These are phyloP conservation scores for Botrytis porri DNA, from an alignment of 2,329 filamentous ascomycete genomes.

Conservation along the genomic window DNA sequence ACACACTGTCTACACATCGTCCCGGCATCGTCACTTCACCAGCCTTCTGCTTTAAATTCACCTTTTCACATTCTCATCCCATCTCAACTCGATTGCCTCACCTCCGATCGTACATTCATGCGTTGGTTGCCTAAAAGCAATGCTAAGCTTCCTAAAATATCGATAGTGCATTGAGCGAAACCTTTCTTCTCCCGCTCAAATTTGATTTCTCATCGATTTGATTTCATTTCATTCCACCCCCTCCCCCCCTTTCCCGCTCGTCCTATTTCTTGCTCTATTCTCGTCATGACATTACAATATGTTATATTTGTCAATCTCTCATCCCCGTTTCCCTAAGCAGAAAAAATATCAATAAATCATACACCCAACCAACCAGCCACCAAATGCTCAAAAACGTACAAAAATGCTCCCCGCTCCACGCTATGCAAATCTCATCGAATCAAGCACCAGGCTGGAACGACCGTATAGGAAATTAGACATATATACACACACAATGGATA, in stretches of 20 bases:
- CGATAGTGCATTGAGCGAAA: neutral
- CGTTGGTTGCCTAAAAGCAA: neutral
- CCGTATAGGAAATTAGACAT: neutral
- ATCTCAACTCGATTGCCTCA: neutral
- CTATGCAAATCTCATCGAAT: slow-evolving; percentile 19
- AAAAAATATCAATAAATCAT: neutral
- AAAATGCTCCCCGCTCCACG: slow-evolving; percentile 11
- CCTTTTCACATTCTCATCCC: neutral
- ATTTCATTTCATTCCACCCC: neutral
- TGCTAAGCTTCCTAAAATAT: neutral
- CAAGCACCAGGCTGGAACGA: slow-evolving; percentile 22
- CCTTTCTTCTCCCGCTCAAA: neutral
- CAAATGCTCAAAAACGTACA: neutral
- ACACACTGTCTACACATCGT: neutral
- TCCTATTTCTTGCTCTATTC: no score
- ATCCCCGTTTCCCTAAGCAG: neutral
- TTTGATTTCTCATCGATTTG: neutral
- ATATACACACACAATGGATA: slow-evolving; percentile 4
- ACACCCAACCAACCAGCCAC: neutral
- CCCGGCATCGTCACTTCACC: neutral
- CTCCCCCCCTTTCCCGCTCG: no score
- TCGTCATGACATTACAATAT: slow-evolving; percentile 11
- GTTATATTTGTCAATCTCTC: neutral
- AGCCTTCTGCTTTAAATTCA: neutral
- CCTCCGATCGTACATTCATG: neutral